phyloP scores from a whole-genome alignment of 2,329 filamentous ascomycete species.

The Emergomyces pasteurianus region DNA sequence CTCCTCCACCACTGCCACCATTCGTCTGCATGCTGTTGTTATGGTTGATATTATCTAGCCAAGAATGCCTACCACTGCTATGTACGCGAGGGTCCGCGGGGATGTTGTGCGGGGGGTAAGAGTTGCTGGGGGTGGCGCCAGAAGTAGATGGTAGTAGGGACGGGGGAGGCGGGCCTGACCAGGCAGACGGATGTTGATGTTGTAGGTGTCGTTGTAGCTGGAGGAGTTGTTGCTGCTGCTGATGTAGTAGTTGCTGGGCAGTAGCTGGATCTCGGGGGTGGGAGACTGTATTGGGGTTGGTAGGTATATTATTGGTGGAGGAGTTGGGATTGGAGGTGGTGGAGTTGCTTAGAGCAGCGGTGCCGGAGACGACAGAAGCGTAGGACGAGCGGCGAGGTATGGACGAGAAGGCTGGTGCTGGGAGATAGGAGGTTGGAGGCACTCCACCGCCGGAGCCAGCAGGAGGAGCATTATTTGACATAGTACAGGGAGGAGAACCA shows the following conservation, averaged over 20 bases:
- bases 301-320: neutral
- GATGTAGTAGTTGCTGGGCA: neutral
- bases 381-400: slow-evolving; percentile 46
- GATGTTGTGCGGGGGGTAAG: slow-evolving; percentile 23
- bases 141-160: slow-evolving; percentile 13
- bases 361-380: slow-evolving; percentile 48
- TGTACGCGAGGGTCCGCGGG: slow-evolving; percentile 14
- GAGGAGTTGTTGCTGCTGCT: neutral
- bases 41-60: slow-evolving; percentile 26
- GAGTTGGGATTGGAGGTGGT: slow-evolving; percentile 14
- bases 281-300: neutral
- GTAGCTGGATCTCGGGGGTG: neutral
- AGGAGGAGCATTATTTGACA: slow-evolving; percentile 34
- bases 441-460: slow-evolving; percentile 29
- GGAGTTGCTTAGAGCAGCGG: slow-evolving; percentile 18
- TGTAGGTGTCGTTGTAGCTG: neutral
- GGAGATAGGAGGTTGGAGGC: slow-evolving; percentile 23
- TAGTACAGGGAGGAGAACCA: slow-evolving; percentile 14
- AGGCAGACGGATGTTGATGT: slow-evolving; percentile 8
- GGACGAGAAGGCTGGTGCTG: slow-evolving; percentile 24
- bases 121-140: slow-evolving; percentile 18
- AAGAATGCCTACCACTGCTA: slow-evolving; percentile 17
- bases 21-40: slow-evolving; percentile 29
- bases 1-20: slow-evolving; percentile 18
- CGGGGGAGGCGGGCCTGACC: slow-evolving; percentile 23